Evolutionary conservation across 164 flowering plant species (phyloP), one percentile per base, ranked within the genome.

Genomic region (Vitis rupestris): DNA sequence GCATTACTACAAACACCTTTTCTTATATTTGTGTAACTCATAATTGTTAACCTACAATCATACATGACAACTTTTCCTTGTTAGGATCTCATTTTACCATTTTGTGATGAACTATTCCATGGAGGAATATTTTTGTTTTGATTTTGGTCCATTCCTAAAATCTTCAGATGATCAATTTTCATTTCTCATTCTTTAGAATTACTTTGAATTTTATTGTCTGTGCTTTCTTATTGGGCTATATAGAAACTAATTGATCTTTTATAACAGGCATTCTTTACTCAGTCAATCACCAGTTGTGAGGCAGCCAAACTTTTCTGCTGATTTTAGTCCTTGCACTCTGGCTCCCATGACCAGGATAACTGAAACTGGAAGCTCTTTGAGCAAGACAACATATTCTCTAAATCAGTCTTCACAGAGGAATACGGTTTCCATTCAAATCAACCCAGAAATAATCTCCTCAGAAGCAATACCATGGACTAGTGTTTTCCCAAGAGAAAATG

Each of bases 261-360:
- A 4, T 12, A 44, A 63, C 85, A 94, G 99, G 86, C 96, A 94
- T 57, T 94, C 99, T 23, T 83, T 94, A 79, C 90, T 94, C 61
- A 91, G 85, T 72, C 98, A 94, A 74, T 87, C 97, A 56, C 96
- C 97, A 61, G 50, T 79, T 47, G 79, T 10, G 55, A 66, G 72
- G 53, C 75, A 59, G 60, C 78, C 74, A 16, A 71, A 67, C 69
- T 56, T 17, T 65, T 70, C 68, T 23, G 50, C 76, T 48, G 65
- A 73, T 51, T 68, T 61, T 2, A 84, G 81, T 71, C 84, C 84
- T 19, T 77, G 72, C 58, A 72, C 73, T 69, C 68, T 64, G 17
- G 71, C 65, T 59, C 66, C 63, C 52, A 67, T 55, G 31, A 70
- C 80, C 70, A 66, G 70, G 63, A 66, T 61, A 61, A 74, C 61